These are phyloP conservation scores for Hypoxylon crocopeplum DNA, from an alignment of 495 filamentous ascomycete genomes.

Conservation along the genomic window DNA sequence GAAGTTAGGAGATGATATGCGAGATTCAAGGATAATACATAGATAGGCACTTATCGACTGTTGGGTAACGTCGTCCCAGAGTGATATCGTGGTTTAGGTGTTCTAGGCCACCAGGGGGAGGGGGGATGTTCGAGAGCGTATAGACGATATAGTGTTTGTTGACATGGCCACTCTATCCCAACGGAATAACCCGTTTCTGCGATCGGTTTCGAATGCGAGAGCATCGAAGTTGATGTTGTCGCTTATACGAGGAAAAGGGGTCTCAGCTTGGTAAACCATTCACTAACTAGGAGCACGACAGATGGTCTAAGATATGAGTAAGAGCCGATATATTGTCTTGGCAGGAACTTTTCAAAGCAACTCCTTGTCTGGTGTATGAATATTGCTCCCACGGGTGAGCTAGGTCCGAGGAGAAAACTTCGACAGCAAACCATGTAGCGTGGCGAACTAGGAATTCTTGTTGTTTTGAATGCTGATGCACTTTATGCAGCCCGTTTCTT, in stretches of 20 bases:
- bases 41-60: conserved; percentile 2
- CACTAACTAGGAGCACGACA: conserved; percentile 11
- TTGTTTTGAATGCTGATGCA: conserved; percentile 23
- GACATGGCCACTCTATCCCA: neutral
- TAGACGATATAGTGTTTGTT: conserved; percentile 1
- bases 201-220: conserved; percentile 5
- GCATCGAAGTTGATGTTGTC: conserved; percentile 7
- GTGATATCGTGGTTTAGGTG: neutral
- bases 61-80: conserved; percentile 7
- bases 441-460: conserved; percentile 4
- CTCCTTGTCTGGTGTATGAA: neutral
- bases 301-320: conserved; percentile 17
- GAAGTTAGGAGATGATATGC: conserved; percentile 8
- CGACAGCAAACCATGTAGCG: conserved; percentile 5
- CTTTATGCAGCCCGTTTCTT: conserved; percentile 22
- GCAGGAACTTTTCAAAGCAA: conserved; percentile 9
- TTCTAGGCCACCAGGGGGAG: conserved; percentile 2
- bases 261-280: conserved; percentile 6
- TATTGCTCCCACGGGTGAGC: conserved; percentile 19
- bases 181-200: conserved; percentile 4
- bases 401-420: conserved; percentile 10
- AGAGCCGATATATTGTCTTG: conserved; percentile 34
- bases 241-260: conserved; percentile 19
- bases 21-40: neutral
- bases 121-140: neutral